These are phyloP conservation scores for Colletotrichum euphorbiae DNA, from an alignment of 2,329 filamentous ascomycete species.

Conservation along the genomic window DNA sequence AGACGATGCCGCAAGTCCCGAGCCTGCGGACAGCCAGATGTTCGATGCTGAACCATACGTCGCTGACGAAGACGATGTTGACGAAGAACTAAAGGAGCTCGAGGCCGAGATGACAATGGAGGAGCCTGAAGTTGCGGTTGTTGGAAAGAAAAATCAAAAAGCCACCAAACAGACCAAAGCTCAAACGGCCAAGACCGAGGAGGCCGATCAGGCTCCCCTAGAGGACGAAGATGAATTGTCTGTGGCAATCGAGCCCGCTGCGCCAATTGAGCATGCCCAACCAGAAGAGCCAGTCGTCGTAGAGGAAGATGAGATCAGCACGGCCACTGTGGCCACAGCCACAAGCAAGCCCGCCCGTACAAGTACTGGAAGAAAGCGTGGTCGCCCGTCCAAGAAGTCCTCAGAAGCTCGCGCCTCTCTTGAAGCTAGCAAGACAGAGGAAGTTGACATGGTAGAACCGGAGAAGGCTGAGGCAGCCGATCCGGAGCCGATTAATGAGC, in stretches of 20 bases:
- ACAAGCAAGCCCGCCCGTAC: slow-evolving; percentile 44
- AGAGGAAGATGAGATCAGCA: slow-evolving; percentile 55
- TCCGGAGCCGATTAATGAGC: background rate
- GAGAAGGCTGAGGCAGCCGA: background rate
- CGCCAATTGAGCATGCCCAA: slow-evolving; percentile 12
- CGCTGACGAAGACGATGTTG: slow-evolving; percentile 60
- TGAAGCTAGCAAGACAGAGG: slow-evolving; percentile 20
- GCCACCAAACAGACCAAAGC: slow-evolving; percentile 61
- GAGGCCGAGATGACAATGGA: slow-evolving; percentile 59
- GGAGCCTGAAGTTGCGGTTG: slow-evolving; percentile 52
- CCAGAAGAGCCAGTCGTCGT: slow-evolving; percentile 34
- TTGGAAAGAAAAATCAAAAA: slow-evolving; percentile 68
- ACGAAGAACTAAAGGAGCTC: slow-evolving; percentile 63
- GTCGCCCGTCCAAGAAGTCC: slow-evolving; percentile 48
- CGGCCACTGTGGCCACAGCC: slow-evolving; percentile 56
- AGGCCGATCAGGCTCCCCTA: background rate
- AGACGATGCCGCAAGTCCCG: slow-evolving; percentile 43
- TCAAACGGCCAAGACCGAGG: slow-evolving; percentile 55
- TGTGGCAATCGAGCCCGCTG: slow-evolving; percentile 12
- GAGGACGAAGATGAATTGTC: slow-evolving; percentile 43
- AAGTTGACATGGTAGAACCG: slow-evolving; percentile 13
- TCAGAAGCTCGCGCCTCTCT: slow-evolving; percentile 44
- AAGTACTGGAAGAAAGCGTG: slow-evolving; percentile 47
- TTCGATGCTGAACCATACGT: slow-evolving; percentile 61
- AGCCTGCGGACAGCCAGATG: slow-evolving; percentile 59